These are phyloP conservation scores for Solanum bukasovii DNA, from an alignment of 257 asterid genomes.

Conservation along the genomic window DNA sequence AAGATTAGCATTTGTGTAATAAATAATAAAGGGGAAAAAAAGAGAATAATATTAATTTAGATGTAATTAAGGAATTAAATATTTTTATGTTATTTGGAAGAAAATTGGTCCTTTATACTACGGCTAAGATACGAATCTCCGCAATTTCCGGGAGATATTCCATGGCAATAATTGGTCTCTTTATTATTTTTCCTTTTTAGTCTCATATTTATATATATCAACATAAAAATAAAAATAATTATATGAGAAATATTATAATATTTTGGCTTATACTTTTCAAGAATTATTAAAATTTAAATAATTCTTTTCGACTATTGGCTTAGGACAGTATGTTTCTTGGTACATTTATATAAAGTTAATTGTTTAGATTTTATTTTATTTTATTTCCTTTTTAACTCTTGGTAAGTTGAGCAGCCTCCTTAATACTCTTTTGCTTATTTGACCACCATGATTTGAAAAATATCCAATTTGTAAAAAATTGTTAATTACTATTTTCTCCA, in stretches of 20 bases:
- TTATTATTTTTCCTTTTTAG: background rate
- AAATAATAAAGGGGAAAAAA: background rate
- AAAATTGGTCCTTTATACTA: background rate
- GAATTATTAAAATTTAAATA: background rate
- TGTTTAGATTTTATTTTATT: no score
- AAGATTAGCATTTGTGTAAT: background rate
- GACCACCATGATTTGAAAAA: background rate
- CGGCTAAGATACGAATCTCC: background rate
- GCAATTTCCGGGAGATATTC: background rate
- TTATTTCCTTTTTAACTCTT: background rate
- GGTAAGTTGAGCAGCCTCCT: background rate
- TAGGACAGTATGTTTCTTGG: background rate
- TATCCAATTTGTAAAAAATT: no score
- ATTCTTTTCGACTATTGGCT: background rate
- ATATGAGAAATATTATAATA: background rate
- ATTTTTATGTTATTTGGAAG: background rate
- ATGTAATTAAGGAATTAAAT: background rate
- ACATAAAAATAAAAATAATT: background rate
- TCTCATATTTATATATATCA: background rate
- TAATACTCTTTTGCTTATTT: background rate
- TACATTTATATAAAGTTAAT: background rate
- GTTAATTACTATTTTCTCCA: background rate
- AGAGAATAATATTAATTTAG: background rate
- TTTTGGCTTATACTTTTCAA: background rate
- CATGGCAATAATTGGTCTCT: background rate